Conservation (phyloP, 257 asterid genomes). For the Cordia subcordata region DNA sequence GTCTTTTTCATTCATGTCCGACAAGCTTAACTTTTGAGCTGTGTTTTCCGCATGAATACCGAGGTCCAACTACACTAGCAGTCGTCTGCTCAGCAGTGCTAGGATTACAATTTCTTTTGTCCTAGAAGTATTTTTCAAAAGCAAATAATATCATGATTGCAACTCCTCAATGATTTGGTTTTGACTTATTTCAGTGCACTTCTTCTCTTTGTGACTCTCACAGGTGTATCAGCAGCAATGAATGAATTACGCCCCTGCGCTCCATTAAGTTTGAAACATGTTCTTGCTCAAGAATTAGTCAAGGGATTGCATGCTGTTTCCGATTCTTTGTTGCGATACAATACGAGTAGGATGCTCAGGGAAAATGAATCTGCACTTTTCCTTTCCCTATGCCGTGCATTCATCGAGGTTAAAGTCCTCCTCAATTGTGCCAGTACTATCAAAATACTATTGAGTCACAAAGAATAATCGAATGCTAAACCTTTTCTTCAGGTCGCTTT, state of each 20-base stretch:
- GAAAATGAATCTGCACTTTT: conserved; percentile 78
- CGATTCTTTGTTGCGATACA: conserved; percentile 80
- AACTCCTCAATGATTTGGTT: background rate
- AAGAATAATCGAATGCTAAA: background rate
- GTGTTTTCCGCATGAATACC: background rate
- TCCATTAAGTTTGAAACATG: conserved; percentile 67
- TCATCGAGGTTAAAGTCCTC: conserved; percentile 55
- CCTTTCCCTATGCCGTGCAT: conserved; percentile 83
- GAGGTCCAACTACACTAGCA: no score
- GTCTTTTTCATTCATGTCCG: background rate
- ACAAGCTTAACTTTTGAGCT: background rate
- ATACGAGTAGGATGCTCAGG: conserved; percentile 82
- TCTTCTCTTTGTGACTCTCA: conserved; percentile 25
- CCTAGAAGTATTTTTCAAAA: no score
- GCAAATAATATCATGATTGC: no score
- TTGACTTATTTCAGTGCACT: background rate
- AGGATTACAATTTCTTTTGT: no score
- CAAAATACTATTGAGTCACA: background rate
- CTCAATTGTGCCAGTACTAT: background rate
- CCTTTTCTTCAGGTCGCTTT: conserved; percentile 53
- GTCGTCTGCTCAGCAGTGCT: no score
- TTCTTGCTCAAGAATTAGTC: conserved; percentile 45
- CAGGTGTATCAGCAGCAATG: conserved; percentile 97
- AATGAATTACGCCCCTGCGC: conserved; percentile 96
- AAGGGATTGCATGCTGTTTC: conserved; percentile 70